Base-by-base conservation (phyloP, 768 basidiomycete genomes). In the Mycena rebaudengoi region DNA sequence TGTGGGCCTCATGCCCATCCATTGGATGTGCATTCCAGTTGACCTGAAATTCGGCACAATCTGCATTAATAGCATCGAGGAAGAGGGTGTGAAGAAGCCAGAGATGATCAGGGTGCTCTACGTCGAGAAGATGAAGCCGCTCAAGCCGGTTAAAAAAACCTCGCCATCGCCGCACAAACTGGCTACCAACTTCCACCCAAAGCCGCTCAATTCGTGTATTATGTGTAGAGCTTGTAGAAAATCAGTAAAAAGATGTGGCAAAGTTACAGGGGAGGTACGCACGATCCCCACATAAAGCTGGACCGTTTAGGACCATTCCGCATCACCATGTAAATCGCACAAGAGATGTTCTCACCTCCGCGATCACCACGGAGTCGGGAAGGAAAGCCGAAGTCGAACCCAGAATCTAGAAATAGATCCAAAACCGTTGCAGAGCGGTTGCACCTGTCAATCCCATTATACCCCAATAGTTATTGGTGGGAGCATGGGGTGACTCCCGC, bases 181-280 rank as follows among this genome's bases (percentile, higher is more conserved):
- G n/a, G n/a, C n/a, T n/a, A 0, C 79, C 78, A 32, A 78, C 70
- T 52, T 83, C 78, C 10, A 79, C 78, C 82, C 82, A 83, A 0
- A 83, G 61, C 0, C 74, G 62, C 59, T 83, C 82, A 35, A 82
- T 80, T 1, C n/a, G n/a, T n/a, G n/a, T n/a, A n/a, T n/a, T n/a
- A n/a, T n/a, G 73, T 64, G 49, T 50, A 5, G 49, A 50, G 5
- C 49, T 50, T n/a, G n/a, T n/a, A n/a, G n/a, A n/a, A 21, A 35
- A 20, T n/a, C n/a, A n/a, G n/a, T n/a, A n/a, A n/a, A n/a, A n/a
- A n/a, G n/a, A 16, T 4, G 10, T 11, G 20, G 0, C 73, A 74
- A 49, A 82, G 82, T n/a, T 1, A 52, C 43, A 0, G 76, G 79
- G 0, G 75, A 82, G 29, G 18, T 11, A 45, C 60, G 1, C 33